Conservation (phyloP, 768 basidiomycete genomes). For the Brasilioporus rufonigricans region DNA sequence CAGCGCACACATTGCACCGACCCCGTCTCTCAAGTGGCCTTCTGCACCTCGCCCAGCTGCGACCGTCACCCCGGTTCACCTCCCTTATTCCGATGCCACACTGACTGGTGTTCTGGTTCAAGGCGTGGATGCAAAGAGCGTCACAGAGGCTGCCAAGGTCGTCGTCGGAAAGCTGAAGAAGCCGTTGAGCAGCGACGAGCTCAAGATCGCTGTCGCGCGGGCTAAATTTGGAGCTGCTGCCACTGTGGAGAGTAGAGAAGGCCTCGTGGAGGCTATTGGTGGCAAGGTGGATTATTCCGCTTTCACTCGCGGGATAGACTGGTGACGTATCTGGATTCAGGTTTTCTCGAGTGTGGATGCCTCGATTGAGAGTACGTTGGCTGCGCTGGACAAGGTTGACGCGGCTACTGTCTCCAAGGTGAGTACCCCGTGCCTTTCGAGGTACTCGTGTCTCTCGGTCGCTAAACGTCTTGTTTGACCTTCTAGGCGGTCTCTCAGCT, state of each 20-base stretch:
- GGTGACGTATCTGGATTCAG: constrained; percentile 33
- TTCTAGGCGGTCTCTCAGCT: constrained; percentile 57
- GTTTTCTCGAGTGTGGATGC: constrained; percentile 56
- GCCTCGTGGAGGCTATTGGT: constrained; percentile 59
- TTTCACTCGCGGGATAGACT: not conserved
- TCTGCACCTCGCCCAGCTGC: constrained; percentile 56
- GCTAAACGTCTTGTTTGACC: not conserved
- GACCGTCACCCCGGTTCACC: constrained; percentile 68
- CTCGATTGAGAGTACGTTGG: constrained; percentile 60
- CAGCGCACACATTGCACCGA: constrained; percentile 74
- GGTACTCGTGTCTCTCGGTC: not conserved
- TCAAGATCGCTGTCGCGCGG: constrained; percentile 81
- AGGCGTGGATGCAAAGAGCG: constrained; percentile 57
- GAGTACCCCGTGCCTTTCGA: no score
- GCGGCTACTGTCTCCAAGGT: constrained; percentile 72
- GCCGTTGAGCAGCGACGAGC: constrained; percentile 59
- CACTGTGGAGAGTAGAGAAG: constrained; percentile 66
- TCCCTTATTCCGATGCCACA: constrained; percentile 90
- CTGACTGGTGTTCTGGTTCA: constrained; percentile 83
- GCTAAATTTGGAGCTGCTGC: constrained; percentile 84
- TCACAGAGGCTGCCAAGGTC: constrained; percentile 66
- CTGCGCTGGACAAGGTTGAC: constrained; percentile 68
- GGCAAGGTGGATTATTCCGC: constrained; percentile 49
- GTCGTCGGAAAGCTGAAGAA: constrained; percentile 65
- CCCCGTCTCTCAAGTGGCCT: constrained; percentile 85